Conservation (phyloP, 495 filamentous ascomycete species). For the Physcia stellaris region DNA sequence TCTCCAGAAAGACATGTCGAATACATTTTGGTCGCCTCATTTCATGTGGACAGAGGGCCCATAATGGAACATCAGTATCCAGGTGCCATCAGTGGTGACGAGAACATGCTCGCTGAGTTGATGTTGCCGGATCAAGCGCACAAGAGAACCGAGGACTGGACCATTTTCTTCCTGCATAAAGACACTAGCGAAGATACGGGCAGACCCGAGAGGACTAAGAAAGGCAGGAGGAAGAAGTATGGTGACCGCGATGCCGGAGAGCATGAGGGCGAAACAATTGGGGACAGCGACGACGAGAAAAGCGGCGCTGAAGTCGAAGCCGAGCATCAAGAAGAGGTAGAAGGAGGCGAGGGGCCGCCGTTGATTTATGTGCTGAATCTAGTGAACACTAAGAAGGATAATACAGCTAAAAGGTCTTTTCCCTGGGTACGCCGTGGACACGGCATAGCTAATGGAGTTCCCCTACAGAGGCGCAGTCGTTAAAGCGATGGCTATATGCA, state of each 20-base stretch:
- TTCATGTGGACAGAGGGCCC: conserved; percentile 89
- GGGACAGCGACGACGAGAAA: conserved; percentile 26
- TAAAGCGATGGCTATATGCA: conserved; percentile 99
- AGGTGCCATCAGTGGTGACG: conserved; percentile 87
- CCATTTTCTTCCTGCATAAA: conserved; percentile 96
- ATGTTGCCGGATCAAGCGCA: conserved; percentile 98
- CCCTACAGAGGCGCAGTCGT: conserved; percentile 70
- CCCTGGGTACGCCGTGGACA: no score
- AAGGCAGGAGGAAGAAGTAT: conserved; percentile 32
- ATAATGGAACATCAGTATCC: conserved; percentile 99
- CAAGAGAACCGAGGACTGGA: conserved; percentile 93
- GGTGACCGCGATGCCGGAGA: conserved; percentile 32
- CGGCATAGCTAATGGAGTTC: conserved; percentile 2
- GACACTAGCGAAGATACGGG: conserved; percentile 72
- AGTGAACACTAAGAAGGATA: conserved; percentile 95
- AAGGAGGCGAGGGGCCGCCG: conserved; percentile 66
- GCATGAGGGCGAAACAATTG: conserved; percentile 31
- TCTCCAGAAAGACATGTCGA: conserved; percentile 85
- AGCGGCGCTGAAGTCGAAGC: conserved; percentile 28
- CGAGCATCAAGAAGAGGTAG: conserved; percentile 46
- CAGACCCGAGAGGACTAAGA: conserved; percentile 40
- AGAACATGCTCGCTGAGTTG: conserved; percentile 93
- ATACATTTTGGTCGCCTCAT: conserved; percentile 96
- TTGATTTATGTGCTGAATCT: conserved; percentile 95
- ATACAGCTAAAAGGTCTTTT: conserved; percentile 59